Percentiles rank a stretch among this genome's conserved stretches.
These are phyloP conservation scores for Malus domestica DNA, from an alignment of 306 rosid species.

Conservation along the genomic window DNA sequence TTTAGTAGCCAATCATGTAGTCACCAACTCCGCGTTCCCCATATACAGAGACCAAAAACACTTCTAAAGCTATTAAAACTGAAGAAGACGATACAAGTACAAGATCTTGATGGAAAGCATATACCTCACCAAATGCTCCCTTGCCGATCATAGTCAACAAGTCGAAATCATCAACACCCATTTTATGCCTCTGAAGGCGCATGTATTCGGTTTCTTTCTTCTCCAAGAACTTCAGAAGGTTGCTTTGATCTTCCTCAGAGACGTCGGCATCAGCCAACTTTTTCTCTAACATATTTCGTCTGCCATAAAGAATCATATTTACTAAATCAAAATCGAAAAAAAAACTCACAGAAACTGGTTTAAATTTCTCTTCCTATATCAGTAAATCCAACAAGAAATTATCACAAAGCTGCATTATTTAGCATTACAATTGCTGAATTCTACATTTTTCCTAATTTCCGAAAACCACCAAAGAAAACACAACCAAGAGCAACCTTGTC, in stretches of 20 bases:
- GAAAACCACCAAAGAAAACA: too few species aligned
- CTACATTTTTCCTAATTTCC: background rate
- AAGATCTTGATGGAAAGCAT: background rate
- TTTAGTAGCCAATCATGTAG: background rate
- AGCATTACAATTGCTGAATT: background rate
- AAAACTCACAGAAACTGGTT: background rate
- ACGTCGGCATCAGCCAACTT: conserved; percentile 98
- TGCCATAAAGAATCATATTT: conserved; percentile 25
- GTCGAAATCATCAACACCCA: conserved; percentile 94
- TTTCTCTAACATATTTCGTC: conserved; percentile 78
- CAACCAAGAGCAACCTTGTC: too few species aligned
- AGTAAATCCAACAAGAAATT: background rate
- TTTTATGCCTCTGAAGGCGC: conserved; percentile 98
- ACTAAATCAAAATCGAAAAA: background rate
- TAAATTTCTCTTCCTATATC: background rate
- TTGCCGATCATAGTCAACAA: conserved; percentile 92
- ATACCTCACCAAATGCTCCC: conserved; percentile 99
- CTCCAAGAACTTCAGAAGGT: conserved; percentile 82
- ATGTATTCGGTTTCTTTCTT: conserved; percentile 98
- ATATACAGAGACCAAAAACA: background rate
- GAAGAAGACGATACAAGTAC: background rate
- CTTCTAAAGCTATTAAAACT: background rate
- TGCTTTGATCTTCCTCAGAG: conserved; percentile 95
- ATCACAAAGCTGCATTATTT: background rate
- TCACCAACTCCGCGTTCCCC: background rate